Evolutionary conservation across 768 basidiomycete species (phyloP).

Genomic region (Lenzites betulinus): DNA sequence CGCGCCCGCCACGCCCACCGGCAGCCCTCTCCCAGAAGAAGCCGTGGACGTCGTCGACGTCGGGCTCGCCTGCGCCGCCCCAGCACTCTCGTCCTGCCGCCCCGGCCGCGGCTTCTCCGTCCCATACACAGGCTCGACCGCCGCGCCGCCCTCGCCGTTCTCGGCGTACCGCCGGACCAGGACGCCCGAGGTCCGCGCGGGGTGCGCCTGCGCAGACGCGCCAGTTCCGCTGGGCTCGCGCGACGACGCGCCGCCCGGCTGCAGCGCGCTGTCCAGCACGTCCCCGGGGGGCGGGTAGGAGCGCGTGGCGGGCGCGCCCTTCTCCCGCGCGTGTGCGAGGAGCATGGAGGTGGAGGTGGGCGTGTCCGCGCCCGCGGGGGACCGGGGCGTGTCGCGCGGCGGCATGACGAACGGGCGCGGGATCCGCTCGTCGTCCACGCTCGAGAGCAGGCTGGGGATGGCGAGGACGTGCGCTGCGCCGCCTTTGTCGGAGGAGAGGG

Average conservation of each 20-base stretch:
- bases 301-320: not conserved
- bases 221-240: not conserved
- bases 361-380: not conserved
- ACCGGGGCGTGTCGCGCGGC: no score
- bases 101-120: not conserved
- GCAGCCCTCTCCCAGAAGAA: not conserved
- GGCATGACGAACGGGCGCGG: not conserved
- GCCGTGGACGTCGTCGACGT: no score
- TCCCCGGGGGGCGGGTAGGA: not conserved
- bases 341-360: not conserved
- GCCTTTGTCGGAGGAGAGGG: not conserved
- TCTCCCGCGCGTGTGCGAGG: no score
- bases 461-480: not conserved
- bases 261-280: no score
- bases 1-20: not conserved
- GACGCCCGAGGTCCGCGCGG: not conserved
- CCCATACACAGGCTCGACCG: not conserved
- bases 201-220: no score
- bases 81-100: not conserved
- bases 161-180: not conserved
- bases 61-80: no score
- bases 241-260: not conserved
- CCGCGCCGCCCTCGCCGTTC: not conserved
- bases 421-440: not conserved
- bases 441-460: not conserved